Percentiles rank a stretch among this genome's conserved stretches.
These are phyloP conservation scores for Lonicera japonica DNA, from an alignment of 129 eudicot species.

Conservation along the genomic window DNA sequence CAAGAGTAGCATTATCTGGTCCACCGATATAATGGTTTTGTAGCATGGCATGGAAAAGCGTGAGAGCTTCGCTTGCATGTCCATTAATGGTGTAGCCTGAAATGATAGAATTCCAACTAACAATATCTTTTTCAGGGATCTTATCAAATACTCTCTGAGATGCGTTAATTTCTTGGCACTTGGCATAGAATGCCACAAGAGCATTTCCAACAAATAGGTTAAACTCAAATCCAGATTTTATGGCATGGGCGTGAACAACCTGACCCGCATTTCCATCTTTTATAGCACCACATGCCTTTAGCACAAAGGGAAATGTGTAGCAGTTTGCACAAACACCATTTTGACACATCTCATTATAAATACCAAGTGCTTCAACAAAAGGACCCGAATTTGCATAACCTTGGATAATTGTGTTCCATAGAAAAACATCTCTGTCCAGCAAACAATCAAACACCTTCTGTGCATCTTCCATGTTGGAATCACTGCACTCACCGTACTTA, in stretches of 20 bases:
- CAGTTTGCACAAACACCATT: slow-evolving; percentile 32
- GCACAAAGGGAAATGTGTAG: slow-evolving; percentile 45
- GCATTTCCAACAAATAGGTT: slow-evolving; percentile 37
- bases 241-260: slow-evolving; percentile 40
- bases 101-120: slow-evolving; percentile 48
- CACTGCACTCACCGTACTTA: slow-evolving; percentile 22
- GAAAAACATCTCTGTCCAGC: slow-evolving; percentile 37
- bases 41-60: slow-evolving; percentile 28
- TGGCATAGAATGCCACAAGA: slow-evolving; percentile 39
- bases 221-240: slow-evolving; percentile 23
- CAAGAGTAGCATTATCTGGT: slow-evolving; percentile 36
- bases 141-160: slow-evolving; percentile 32
- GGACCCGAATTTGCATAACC: slow-evolving; percentile 20
- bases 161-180: slow-evolving; percentile 5
- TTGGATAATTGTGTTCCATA: slow-evolving; percentile 44
- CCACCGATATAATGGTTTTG: slow-evolving; percentile 24
- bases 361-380: slow-evolving; percentile 16
- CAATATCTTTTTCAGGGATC: slow-evolving; percentile 26
- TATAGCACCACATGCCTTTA: slow-evolving; percentile 29
- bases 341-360: slow-evolving; percentile 31
- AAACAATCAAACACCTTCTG: slow-evolving; percentile 45
- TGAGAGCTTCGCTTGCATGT: slow-evolving; percentile 18
- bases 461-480: slow-evolving; percentile 22
- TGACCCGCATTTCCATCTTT: slow-evolving; percentile 20
- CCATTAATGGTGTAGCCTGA: slow-evolving; percentile 37